Percentiles rank a stretch among this genome's conserved stretches.
phyloP scores from a whole-genome alignment of 2,329 filamentous ascomycete genomes.

The Colletotrichum truncatum region DNA sequence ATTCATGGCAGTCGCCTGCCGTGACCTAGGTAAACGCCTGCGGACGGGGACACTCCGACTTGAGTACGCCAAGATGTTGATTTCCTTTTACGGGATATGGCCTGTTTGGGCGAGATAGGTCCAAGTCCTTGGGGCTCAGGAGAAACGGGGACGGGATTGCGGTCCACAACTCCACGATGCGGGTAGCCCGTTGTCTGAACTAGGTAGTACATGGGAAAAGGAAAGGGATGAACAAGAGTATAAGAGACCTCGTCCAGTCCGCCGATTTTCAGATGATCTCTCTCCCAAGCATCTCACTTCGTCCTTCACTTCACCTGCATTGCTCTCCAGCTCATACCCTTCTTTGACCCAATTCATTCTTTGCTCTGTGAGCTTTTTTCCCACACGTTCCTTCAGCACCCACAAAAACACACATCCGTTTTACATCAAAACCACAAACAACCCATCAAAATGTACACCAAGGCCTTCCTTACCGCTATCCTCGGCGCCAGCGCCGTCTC shows the following conservation, averaged over 20 bases:
- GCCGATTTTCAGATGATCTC: background rate
- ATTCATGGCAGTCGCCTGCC: background rate
- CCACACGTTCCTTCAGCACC: no score
- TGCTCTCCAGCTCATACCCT: conserved; percentile 14
- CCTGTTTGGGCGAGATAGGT: conserved; percentile 7
- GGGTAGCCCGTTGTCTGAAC: background rate
- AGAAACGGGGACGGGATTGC: conserved; percentile 9
- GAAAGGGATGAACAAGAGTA: background rate
- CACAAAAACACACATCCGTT: no score
- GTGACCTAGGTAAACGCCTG: background rate
- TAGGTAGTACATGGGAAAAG: background rate
- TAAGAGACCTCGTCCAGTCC: conserved; percentile 15
- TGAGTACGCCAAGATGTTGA: conserved; percentile 3
- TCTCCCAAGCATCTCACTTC: conserved; percentile 7
- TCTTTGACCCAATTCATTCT: conserved; percentile 20
- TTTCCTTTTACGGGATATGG: conserved; percentile 17
- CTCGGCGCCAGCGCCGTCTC: conserved; percentile 36
- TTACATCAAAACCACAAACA: background rate
- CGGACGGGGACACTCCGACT: conserved; percentile 6
- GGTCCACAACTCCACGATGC: conserved; percentile 13
- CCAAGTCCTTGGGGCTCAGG: background rate
- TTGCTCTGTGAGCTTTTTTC: conserved; percentile 29
- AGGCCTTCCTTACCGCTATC: conserved; percentile 32
- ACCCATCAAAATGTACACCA: conserved; percentile 24
- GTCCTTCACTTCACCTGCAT: conserved; percentile 22